Evolutionary conservation across 768 basidiomycete species (phyloP).

Genomic region (Amanita pallidorosea): DNA sequence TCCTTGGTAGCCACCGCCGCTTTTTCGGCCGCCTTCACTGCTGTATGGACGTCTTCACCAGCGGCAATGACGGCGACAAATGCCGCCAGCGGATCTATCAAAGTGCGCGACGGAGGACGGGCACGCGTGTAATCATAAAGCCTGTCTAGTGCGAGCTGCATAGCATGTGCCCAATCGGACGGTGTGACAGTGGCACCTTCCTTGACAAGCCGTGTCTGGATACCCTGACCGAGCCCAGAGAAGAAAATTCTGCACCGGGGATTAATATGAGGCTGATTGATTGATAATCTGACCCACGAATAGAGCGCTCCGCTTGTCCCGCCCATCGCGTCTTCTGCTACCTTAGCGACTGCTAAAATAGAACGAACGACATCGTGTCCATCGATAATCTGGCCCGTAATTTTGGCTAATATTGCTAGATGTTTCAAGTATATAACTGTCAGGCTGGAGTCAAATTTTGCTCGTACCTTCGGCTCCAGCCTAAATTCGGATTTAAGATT

Average conservation of each 20-base stretch:
- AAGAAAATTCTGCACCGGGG: constrained; percentile 66
- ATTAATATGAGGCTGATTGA: neutral
- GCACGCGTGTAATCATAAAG: constrained; percentile 83
- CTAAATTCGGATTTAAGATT: constrained; percentile 11
- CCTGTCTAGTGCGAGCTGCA: constrained; percentile 43
- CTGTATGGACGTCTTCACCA: constrained; percentile 28
- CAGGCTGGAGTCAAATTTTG: neutral
- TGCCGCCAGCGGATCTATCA: constrained; percentile 83
- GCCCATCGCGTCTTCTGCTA: constrained; percentile 80
- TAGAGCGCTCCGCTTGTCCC: constrained; percentile 88
- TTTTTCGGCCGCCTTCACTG: constrained; percentile 46
- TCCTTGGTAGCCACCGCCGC: constrained; percentile 71
- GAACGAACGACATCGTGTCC: constrained; percentile 57
- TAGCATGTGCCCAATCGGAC: constrained; percentile 50
- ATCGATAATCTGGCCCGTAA: constrained; percentile 42
- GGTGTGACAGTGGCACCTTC: constrained; percentile 28
- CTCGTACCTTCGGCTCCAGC: constrained; percentile 60
- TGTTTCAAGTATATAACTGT: neutral
- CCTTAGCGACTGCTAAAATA: constrained; percentile 57
- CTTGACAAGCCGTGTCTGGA: constrained; percentile 29
- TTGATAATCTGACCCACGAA: constrained; percentile 44
- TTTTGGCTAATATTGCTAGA: constrained; percentile 48
- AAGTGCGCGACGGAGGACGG: constrained; percentile 80
- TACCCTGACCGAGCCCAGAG: constrained; percentile 71
- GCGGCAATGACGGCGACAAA: constrained; percentile 42